Conservation (phyloP, 257 asterid genomes). For the Forsythia viridissima region DNA sequence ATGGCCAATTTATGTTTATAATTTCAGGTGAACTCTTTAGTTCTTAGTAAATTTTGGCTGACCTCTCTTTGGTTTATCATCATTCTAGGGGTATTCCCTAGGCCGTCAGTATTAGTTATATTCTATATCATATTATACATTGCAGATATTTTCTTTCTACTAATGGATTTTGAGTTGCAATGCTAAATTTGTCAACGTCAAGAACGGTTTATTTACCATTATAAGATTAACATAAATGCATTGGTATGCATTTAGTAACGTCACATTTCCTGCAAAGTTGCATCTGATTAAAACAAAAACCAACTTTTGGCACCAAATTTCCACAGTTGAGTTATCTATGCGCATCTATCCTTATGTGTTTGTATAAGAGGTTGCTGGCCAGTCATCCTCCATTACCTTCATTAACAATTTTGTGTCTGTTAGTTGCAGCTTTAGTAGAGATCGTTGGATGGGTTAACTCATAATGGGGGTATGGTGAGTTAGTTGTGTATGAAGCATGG, state of each 20-base stretch:
- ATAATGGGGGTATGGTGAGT: not conserved
- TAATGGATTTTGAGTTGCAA: not conserved
- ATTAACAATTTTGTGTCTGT: not conserved
- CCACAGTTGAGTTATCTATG: not conserved
- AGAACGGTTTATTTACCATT: not conserved
- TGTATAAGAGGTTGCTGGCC: not conserved
- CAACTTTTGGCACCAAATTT: not conserved
- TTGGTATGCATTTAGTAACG: not conserved
- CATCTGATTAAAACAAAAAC: not conserved
- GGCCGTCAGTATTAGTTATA: constrained; percentile 11
- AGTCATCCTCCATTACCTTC: not conserved
- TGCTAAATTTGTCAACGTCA: not conserved
- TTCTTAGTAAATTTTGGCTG: not conserved
- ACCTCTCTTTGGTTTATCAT: constrained; percentile 1
- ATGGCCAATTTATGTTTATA: constrained; percentile 14
- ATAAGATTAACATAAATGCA: not conserved
- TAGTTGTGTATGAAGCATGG: not conserved
- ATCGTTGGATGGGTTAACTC: not conserved
- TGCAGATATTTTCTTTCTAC: constrained; percentile 5
- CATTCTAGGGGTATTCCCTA: not conserved
- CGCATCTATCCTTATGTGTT: not conserved
- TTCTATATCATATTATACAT: constrained; percentile 1
- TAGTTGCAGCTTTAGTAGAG: not conserved
- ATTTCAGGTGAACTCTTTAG: constrained; percentile 7
- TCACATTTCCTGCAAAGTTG: not conserved